Conservation (phyloP, 176 grass and related monocot genomes). For the Cenchrus purpureus region DNA sequence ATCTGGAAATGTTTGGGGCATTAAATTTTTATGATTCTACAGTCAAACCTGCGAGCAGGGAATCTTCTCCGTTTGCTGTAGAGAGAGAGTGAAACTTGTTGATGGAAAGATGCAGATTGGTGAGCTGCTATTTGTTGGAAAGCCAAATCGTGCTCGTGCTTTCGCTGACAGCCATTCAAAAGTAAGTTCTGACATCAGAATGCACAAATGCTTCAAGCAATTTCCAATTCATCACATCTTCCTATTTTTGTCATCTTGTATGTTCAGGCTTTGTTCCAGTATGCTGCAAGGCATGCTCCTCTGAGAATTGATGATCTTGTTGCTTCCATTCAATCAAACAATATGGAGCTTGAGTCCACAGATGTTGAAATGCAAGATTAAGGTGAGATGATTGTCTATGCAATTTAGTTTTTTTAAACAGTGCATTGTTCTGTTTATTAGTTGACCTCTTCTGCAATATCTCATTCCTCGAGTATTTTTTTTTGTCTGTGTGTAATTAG, state of each 20-base stretch:
- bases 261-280: slow-evolving; percentile 88
- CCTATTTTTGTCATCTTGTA: slow-evolving; percentile 6
- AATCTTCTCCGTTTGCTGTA: slow-evolving; percentile 73
- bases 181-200: slow-evolving; percentile 51
- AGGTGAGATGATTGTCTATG: not conserved
- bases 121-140: slow-evolving; percentile 70
- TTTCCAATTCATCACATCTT: slow-evolving; percentile 22
- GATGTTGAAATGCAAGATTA: slow-evolving; percentile 90
- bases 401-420: not conserved
- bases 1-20: slow-evolving; percentile 21
- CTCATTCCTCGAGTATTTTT: not conserved
- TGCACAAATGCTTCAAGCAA: slow-evolving; percentile 26
- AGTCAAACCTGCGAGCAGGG: slow-evolving; percentile 71
- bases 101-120: slow-evolving; percentile 79
- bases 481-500: slow-evolving; percentile 1
- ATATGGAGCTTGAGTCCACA: slow-evolving; percentile 50
- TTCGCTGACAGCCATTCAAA: slow-evolving; percentile 95
- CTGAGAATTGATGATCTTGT: slow-evolving; percentile 83
- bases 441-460: slow-evolving; percentile 8
- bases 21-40: slow-evolving; percentile 37
- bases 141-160: slow-evolving; percentile 66
- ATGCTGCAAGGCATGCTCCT: slow-evolving; percentile 78
- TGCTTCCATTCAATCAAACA: slow-evolving; percentile 61
- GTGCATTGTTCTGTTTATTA: slow-evolving; percentile 11
- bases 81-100: slow-evolving; percentile 84